phyloP scores from a whole-genome alignment of 2,329 filamentous ascomycete genomes.

The Colletotrichum sp. region DNA sequence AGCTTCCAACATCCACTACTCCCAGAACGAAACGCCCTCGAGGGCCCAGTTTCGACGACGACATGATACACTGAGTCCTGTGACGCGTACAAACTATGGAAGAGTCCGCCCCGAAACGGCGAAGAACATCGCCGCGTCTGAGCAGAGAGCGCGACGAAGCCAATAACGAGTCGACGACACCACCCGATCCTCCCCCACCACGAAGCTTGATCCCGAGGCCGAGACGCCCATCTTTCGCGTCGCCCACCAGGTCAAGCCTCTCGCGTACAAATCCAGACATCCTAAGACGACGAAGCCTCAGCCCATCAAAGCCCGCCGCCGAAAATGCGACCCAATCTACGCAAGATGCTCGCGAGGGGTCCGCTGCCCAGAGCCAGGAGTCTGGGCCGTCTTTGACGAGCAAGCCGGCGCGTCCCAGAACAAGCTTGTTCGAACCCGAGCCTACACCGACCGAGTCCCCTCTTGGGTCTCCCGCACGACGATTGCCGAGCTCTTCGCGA shows the following conservation, averaged over 20 bases:
- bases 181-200: constrained; percentile 29
- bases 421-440: not conserved
- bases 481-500: constrained; percentile 28
- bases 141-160: constrained; percentile 27
- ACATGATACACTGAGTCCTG: not conserved
- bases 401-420: constrained; percentile 1
- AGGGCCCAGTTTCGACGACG: not conserved
- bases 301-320: constrained; percentile 21
- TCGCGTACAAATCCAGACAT: constrained; percentile 65
- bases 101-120: constrained; percentile 66
- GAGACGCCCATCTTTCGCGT: constrained; percentile 63
- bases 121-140: constrained; percentile 64
- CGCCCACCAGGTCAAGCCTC: constrained; percentile 70
- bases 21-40: not conserved
- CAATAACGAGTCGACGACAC: constrained; percentile 39
- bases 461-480: constrained; percentile 21
- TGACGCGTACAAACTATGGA: constrained; percentile 39
- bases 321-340: not conserved
- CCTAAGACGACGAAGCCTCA: constrained; percentile 33
- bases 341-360: not conserved
- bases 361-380: not conserved
- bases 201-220: constrained; percentile 26
- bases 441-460: not conserved
- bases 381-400: not conserved
- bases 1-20: not conserved